Percentiles rank a stretch among this genome's conserved stretches.
phyloP scores from a whole-genome alignment of 2,329 filamentous ascomycete species.

The Scedosporium boydii region DNA sequence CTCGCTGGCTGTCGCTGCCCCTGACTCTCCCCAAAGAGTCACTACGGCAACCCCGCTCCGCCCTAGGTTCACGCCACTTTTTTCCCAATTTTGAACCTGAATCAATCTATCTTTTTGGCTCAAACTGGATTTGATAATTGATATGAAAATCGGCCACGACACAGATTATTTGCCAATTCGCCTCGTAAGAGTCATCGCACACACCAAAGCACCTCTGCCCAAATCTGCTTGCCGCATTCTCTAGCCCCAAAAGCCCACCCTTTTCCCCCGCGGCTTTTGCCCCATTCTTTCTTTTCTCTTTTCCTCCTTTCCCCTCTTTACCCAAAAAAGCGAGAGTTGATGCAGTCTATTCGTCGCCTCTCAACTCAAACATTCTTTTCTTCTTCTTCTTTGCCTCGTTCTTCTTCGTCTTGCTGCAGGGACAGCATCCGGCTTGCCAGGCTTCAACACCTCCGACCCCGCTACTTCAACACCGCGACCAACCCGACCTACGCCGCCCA shows the following conservation, averaged over 20 bases:
- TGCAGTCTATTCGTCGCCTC: constrained; percentile 1
- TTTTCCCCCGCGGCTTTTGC: background rate
- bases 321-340: background rate
- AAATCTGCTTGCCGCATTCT: background rate
- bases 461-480: constrained; percentile 4
- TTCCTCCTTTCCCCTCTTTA: background rate
- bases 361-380: constrained; percentile 3
- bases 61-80: constrained; percentile 4
- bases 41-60: constrained; percentile 5
- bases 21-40: background rate
- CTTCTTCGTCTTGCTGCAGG: constrained; percentile 6
- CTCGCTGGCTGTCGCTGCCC: background rate
- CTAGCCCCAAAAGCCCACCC: background rate
- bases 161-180: constrained; percentile 1
- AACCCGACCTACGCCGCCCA: constrained; percentile 6
- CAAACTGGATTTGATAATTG: background rate
- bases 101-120: background rate
- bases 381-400: constrained; percentile 1
- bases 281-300: background rate
- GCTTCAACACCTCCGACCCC: constrained; percentile 4
- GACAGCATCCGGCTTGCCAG: constrained; percentile 1
- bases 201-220: background rate
- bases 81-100: background rate
- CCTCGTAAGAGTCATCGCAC: constrained; percentile 1
- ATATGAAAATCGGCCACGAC: background rate